phyloP scores from a whole-genome alignment of 805 yeast species.

The Starmerella powellii region DNA sequence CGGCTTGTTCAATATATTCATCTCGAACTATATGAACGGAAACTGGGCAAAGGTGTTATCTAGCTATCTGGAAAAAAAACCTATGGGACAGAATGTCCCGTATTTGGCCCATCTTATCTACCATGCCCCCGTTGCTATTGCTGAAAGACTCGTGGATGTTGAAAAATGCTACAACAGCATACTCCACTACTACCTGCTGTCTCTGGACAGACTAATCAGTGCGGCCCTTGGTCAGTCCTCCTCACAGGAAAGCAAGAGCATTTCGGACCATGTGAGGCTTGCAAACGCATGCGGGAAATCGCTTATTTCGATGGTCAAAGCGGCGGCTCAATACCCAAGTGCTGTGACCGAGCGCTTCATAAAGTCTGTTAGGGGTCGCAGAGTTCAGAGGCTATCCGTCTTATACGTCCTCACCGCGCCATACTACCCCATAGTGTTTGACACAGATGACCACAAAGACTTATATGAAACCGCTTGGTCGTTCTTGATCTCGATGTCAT shows the following conservation, averaged over 20 bases:
- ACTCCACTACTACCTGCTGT: too few species aligned
- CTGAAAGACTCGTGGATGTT: not conserved
- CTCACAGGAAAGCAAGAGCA: too few species aligned
- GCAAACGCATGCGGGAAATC: not conserved
- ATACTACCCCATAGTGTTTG: not conserved
- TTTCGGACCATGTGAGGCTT: not conserved
- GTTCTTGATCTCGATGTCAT: conserved; percentile 1
- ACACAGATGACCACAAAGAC: not conserved
- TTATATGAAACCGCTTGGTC: conserved; percentile 12
- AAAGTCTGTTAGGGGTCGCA: too few species aligned
- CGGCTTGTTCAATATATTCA: not conserved
- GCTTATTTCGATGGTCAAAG: not conserved
- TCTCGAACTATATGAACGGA: not conserved
- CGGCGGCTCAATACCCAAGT: too few species aligned
- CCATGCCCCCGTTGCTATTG: not conserved
- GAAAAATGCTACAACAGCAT: too few species aligned
- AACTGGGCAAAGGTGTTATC: conserved; percentile 3
- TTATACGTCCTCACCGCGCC: conserved; percentile 3
- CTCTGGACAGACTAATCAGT: too few species aligned
- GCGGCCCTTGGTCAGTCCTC: too few species aligned
- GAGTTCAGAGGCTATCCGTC: too few species aligned
- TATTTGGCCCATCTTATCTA: not conserved
- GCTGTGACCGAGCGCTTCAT: too few species aligned
- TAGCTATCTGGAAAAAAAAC: not conserved
- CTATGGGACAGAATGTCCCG: not conserved